Evolutionary conservation across 768 basidiomycete genomes (phyloP), one percentile per base, ranked within the genome.

Genomic region (Lactifluus pinguis): DNA sequence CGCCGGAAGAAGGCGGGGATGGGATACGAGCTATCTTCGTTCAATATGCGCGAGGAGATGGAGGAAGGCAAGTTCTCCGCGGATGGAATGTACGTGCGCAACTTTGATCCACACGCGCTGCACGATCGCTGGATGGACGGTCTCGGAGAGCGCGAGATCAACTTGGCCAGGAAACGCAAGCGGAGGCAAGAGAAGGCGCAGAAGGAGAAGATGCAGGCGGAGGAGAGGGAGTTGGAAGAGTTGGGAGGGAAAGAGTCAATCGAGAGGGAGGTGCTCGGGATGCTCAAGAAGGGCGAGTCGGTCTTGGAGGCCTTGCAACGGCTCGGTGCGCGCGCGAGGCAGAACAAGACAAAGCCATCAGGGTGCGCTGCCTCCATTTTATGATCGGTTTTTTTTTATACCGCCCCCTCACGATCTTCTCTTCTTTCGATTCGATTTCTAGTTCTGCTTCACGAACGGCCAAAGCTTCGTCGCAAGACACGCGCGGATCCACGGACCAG

Each of bases 11-110:
- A 90, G 72, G 83, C 79, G 42, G 88, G 87, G 13, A 98, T 99
- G 95, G 97, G 95, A 2, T 95, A 76, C 73, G 89, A 95, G 69
- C 67, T 99, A 10, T 94, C 90, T 4, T 89, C 92, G 30, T 99
- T 99, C 83, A 95, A 99, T 72, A 98, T 99, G 95, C 87, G 94
- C 65, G 88, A 92, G 68, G 97, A 99, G 79, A 95, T 98, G 88
- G 87, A 92, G 69, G 95, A 98, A 74, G 97, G 97, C 42, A 92
- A 93, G 70, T 98, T 99, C 76, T 86, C 91, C 5, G 89, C 89
- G 61, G 95, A 98, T 69, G 97, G 97, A 50, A 88, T 74, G 68
- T 92, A 93, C 70, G 84, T 89, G 52, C 86, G 88, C 65, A 80
- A 86, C 11, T 86, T 87, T 70, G 97, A 99, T 72, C 90, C 89